A percentile compares a stretch with the other conserved stretches of the same genome.
Conservation (phyloP, 2,329 filamentous ascomycete genomes). For the Beauveria pseudobassiana region DNA sequence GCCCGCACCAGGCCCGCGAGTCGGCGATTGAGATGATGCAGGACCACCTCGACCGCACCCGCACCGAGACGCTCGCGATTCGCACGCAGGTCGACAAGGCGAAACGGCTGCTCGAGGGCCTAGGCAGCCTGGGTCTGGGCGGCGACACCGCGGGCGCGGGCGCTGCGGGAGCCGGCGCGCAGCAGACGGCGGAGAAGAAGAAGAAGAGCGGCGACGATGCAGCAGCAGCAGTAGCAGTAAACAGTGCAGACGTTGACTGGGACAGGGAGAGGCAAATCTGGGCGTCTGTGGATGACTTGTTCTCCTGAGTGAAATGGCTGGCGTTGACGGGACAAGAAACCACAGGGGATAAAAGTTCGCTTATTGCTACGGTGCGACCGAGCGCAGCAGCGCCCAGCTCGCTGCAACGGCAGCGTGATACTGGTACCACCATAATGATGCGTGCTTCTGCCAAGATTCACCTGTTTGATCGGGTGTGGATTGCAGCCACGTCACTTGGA, state of each 20-base stretch:
- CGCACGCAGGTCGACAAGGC: slow-evolving; percentile 64
- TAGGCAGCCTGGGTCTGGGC: slow-evolving; percentile 44
- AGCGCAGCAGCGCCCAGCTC: not conserved
- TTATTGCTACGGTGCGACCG: not conserved
- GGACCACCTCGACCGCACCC: slow-evolving; percentile 65
- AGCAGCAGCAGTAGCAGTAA: not conserved
- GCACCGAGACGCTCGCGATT: slow-evolving; percentile 64
- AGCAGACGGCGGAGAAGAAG: slow-evolving; percentile 11
- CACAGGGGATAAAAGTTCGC: not conserved
- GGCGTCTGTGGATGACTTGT: slow-evolving; percentile 34
- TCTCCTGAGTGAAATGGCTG: slow-evolving; percentile 22
- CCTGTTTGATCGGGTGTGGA: not conserved
- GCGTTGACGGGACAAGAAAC: not conserved
- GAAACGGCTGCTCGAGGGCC: slow-evolving; percentile 60
- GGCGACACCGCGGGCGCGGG: slow-evolving; percentile 14
- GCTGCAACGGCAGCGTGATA: not conserved
- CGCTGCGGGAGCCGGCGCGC: not conserved
- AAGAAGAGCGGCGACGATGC: not conserved
- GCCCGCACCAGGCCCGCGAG: slow-evolving; percentile 86
- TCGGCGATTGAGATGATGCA: slow-evolving; percentile 84
- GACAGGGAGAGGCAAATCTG: slow-evolving; percentile 29
- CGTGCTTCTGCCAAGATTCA: not conserved
- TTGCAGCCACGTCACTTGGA: not conserved
- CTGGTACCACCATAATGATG: not conserved
- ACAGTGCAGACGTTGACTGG: slow-evolving; percentile 14